Conservation (phyloP, 208 protist species). For the Crithidia acanthocephali region DNA sequence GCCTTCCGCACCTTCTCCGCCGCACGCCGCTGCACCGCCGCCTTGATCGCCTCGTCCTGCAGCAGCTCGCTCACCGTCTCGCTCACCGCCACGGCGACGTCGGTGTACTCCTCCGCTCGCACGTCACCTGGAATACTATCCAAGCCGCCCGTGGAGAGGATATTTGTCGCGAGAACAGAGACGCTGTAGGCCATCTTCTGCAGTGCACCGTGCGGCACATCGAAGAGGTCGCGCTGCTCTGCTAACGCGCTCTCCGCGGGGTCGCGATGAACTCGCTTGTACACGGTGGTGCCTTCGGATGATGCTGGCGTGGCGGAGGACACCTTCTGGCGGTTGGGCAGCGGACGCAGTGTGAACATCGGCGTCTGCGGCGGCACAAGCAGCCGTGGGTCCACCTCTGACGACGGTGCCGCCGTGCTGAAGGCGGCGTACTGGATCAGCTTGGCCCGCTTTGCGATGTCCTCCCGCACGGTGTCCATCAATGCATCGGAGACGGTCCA, state of each 20-base stretch:
- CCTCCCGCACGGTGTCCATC: constrained; percentile 53
- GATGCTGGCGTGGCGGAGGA: background rate
- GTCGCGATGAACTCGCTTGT: background rate
- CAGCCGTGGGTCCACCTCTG: constrained; percentile 31
- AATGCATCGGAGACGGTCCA: constrained; percentile 66
- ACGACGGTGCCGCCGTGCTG: constrained; percentile 3
- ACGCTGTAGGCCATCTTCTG: constrained; percentile 57
- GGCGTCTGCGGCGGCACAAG: constrained; percentile 29
- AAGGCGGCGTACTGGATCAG: constrained; percentile 38
- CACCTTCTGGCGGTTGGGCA: constrained; percentile 1
- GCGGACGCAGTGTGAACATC: constrained; percentile 31
- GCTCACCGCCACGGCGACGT: constrained; percentile 46
- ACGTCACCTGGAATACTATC: constrained; percentile 11
- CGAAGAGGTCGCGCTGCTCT: constrained; percentile 29
- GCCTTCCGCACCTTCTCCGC: constrained; percentile 45
- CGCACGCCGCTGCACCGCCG: constrained; percentile 70
- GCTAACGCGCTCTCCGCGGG: constrained; percentile 2
- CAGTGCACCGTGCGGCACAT: constrained; percentile 38
- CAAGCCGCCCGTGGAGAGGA: constrained; percentile 32
- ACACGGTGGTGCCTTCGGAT: background rate
- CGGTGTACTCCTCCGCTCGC: constrained; percentile 41
- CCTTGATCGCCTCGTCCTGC: constrained; percentile 56
- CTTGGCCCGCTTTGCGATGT: constrained; percentile 46
- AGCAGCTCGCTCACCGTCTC: constrained; percentile 74
- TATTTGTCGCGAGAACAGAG: constrained; percentile 52